Evolutionary conservation across 805 yeast genomes (phyloP), one percentile per base, ranked within the genome.

Genomic region (Cyberlindnera petersonii): DNA sequence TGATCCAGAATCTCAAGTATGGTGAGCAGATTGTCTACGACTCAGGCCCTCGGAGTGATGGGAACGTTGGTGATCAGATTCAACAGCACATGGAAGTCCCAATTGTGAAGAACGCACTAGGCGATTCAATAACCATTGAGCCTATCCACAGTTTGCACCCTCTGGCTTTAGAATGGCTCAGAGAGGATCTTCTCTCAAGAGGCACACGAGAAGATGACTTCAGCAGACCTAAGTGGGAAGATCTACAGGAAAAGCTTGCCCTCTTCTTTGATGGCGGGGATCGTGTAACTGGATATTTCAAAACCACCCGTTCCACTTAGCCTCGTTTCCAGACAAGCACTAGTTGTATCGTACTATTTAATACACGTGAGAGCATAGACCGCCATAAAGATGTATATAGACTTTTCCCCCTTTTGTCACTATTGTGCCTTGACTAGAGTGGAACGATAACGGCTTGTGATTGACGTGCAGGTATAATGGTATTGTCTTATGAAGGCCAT

Each of bases 151-250:
- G 82, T 29, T 61, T 85, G 26, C 87, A 85, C 56, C 94, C 94
- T 4, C 59, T 85, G 37, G 89, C 88, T 0, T 60, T 82, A 42
- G 63, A 69, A 26, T 85, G 94, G 94, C 63, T 85, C 18, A 49
- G 62, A 18, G 58, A 63, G 2, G 86, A 80, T 50, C 46, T 72
- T 62, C 65, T 61, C 54, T 37, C 53, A 31, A 35, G 59, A 48
- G 40, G 77, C 58, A 35, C 68, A 72, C 48, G 60, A 53, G 36
- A 63, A 58, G 44, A 67, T 86, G 20, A 67, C 66, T 21, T 66
- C 80, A 45, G 73, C 64, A 69, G 69, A 53, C 74, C 70, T 40
- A 71, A 58, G 49, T 79, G 73, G 82, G 77, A 63, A 49, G 87
- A 84, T 35, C 65, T 69, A 48, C 70, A 63, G 40, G 59, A 46